Evolutionary conservation across 345 rosid species (phyloP).

Genomic region (Arabis hirsuta): DNA sequence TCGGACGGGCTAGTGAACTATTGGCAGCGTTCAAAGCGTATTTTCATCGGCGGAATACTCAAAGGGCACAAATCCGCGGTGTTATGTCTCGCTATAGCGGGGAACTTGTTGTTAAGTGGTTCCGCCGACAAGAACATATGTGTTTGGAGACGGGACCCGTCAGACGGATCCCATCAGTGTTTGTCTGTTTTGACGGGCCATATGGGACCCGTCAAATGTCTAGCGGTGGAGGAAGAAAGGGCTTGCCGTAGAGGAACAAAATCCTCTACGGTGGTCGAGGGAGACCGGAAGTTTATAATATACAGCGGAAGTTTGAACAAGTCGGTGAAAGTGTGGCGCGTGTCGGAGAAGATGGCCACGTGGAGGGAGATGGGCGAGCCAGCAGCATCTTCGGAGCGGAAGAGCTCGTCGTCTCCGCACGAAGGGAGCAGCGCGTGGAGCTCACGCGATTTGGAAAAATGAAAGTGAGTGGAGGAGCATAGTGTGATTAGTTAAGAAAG

Average conservation of each 20-base stretch:
- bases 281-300: conserved; percentile 53
- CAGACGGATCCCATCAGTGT: conserved; percentile 60
- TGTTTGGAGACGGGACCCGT: conserved; percentile 72
- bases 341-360: conserved; percentile 52
- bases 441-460: conserved; percentile 1
- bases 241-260: conserved; percentile 6
- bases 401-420: conserved; percentile 20
- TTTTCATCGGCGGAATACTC: conserved; percentile 58
- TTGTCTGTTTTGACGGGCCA: conserved; percentile 72
- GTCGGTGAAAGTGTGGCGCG: conserved; percentile 88
- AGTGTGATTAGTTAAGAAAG: conserved; percentile 23
- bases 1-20: conserved; percentile 68
- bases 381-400: conserved; percentile 22
- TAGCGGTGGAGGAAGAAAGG: conserved; percentile 62
- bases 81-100: conserved; percentile 60
- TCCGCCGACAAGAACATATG: conserved; percentile 81
- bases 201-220: conserved; percentile 81
- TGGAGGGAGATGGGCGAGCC: conserved; percentile 36
- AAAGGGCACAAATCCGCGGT: conserved; percentile 74
- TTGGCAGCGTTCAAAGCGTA: conserved; percentile 63
- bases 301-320: conserved; percentile 87
- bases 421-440: conserved; percentile 40
- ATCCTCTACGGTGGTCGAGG: conserved; percentile 13
- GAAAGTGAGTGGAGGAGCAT: conserved; percentile 11
- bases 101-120: conserved; percentile 75